Base-by-base conservation (phyloP, 192 early-diverging fungal species). In the Kappamyces sp. region DNA sequence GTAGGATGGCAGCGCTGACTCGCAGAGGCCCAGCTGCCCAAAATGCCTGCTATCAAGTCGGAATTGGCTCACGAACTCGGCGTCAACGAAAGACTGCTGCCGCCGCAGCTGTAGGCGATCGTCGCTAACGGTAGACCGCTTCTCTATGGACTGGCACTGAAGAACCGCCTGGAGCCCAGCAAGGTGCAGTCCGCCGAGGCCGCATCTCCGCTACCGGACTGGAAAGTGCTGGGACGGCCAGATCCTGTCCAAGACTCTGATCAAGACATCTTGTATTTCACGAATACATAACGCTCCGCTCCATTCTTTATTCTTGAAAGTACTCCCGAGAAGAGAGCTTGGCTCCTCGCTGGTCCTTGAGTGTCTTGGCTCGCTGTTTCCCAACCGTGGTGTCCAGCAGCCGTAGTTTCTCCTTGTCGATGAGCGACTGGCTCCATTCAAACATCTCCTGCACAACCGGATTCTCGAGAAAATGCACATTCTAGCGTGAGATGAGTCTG, bases 381-480 rank as follows among this genome's bases (percentile, higher is more conserved):
- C 61, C 61, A 2, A 62, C 61, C 3, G 23, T 52, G 10, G 47
- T 49, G 13, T 62, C 61, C 13, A 13, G 44, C 49, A 62, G 34
- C 9, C 61, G 50, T 23, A 23, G 23, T 23, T 23, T 23, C 23
- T 23, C 23, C 23, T 23, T 23, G 23, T 23, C 23, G 23, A 23
- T 23, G 23, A 23, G 43, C 13, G 43, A 10, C 43, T 10, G 43
- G 13, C 13, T 13, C 43, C 8, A 44, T 44, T 62, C 70, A 67
- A 79, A 79, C 51, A 72, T 62, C n/a, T 70, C 65, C 5, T 73
- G 72, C 62, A 79, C 8, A 36, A 79, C 44, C 40, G 70, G 72
- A 44, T 79, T 79, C 8, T 66, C 61, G 31, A 63, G 62, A 33
- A 79, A 71, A 23, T 79, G 77, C 23, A 52, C 54, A 6, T 61